Evolutionary conservation across 176 grass and related monocot species (phyloP).

Genomic region (Calamus simplicifolius): DNA sequence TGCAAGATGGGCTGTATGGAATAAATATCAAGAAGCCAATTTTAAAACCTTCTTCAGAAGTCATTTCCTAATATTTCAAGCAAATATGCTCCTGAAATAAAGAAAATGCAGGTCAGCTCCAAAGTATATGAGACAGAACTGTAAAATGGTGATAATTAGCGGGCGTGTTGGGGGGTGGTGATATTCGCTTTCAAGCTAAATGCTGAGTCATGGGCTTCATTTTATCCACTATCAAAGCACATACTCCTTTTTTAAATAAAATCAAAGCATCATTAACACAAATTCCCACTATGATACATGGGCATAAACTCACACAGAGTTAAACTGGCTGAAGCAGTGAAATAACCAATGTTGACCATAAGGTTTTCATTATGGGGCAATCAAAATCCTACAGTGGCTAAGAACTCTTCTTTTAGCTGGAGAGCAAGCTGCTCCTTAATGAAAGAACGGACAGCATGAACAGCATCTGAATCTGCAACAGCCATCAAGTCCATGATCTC

Average conservation of each 20-base stretch:
- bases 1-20: conserved; percentile 66
- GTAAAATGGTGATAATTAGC: too few species aligned
- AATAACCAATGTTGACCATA: too few species aligned
- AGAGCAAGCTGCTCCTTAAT: conserved; percentile 73
- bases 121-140: not conserved
- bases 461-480: conserved; percentile 90
- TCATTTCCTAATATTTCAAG: too few species aligned
- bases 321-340: too few species aligned
- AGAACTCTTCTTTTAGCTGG: conserved; percentile 69
- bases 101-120: not conserved
- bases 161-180: too few species aligned
- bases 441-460: conserved; percentile 83
- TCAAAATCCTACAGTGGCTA: conserved; percentile 51
- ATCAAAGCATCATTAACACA: not conserved
- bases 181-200: too few species aligned
- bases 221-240: too few species aligned
- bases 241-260: too few species aligned
- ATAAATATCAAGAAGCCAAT: conserved; percentile 19
- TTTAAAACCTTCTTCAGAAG: too few species aligned
- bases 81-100: not conserved
- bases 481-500: conserved; percentile 98
- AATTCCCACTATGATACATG: not conserved
- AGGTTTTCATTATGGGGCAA: too few species aligned
- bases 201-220: too few species aligned
- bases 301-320: too few species aligned